Evolutionary conservation across 2,329 filamentous ascomycete species (phyloP), one percentile per base, ranked within the genome.

Genomic region (Penicillium concentricum): DNA sequence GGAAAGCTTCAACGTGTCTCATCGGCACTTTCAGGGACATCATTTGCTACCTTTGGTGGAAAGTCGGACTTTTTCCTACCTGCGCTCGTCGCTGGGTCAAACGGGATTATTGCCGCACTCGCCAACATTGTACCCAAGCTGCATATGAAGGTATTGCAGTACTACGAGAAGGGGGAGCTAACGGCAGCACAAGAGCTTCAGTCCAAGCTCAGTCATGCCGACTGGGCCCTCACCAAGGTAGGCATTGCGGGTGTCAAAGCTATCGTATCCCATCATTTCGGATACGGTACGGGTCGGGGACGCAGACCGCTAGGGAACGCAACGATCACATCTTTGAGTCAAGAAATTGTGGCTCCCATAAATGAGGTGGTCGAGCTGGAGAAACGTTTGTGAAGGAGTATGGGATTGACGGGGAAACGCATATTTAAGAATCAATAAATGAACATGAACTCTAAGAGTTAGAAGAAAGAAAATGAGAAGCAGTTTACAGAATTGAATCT

Each of bases 41-140:
- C 24, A 20, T 92, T 91, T 79, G 90, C 92, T 85, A 88, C 89
- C 18, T 91, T 92, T 69, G 89, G 89, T 43, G 90, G 89, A 65
- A 88, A 92, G 75, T 89, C 88, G 68, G 89, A 92, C 75, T 92
- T 92, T 73, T 90, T 89, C 1, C 79, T 88, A 32, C 89, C 92
- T 75, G 92, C 88, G 1, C 82, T 90, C 6, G 83, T 86, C 55
- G 87, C 84, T 55, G 89, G 89, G 39, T 89, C 89, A 43, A 87
- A 84, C 54, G 89, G 90, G 43, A 90, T 92, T 74, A 92, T 92
- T 67, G 89, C 89, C 16, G 90, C 89, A 28, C 88, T 89, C 43
- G 89, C 89, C 61, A 93, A 92, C 69, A 88, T 92, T 56, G 83
- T 90, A 75, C 90, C 89, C 57, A 92, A 91, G 80, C 79, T 87